These are phyloP conservation scores for Penicillium canariense DNA, from an alignment of 495 filamentous ascomycete species.

Conservation along the genomic window DNA sequence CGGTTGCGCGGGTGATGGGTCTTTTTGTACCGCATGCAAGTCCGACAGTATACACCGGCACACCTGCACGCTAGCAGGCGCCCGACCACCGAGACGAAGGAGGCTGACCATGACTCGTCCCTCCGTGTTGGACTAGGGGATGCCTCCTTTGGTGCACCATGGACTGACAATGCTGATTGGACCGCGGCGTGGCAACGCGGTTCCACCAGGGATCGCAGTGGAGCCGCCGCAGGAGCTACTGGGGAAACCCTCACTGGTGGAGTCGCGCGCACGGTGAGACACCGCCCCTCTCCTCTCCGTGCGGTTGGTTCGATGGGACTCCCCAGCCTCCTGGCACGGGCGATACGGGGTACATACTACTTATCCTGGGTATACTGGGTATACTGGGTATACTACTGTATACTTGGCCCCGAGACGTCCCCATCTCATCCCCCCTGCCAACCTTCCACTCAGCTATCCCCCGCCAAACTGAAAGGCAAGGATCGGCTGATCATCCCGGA, in stretches of 20 bases:
- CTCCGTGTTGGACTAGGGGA: not conserved
- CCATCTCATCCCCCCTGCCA: not conserved
- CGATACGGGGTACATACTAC: too few relatives aligned
- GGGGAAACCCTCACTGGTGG: conserved; percentile 16
- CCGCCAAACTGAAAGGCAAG: too few relatives aligned
- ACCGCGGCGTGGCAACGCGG: conserved; percentile 5
- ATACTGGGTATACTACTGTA: too few relatives aligned
- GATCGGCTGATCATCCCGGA: conserved; percentile 13
- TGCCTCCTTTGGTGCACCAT: not conserved
- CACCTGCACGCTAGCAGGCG: too few relatives aligned
- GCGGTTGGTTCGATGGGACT: too few relatives aligned
- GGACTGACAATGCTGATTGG: conserved; percentile 5
- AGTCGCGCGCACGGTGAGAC: conserved; percentile 9
- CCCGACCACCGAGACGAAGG: not conserved
- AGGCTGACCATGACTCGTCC: not conserved
- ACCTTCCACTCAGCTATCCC: too few relatives aligned
- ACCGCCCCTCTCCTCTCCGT: not conserved
- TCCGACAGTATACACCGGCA: not conserved
- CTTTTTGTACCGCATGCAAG: conserved; percentile 1
- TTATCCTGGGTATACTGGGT: too few relatives aligned
- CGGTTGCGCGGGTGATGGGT: conserved; percentile 6
- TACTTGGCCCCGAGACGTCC: too few relatives aligned
- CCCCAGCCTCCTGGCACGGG: too few relatives aligned
- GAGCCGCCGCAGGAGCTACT: conserved; percentile 18
- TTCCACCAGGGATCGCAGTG: conserved; percentile 2